Evolutionary conservation across 768 basidiomycete genomes (phyloP).

Genomic region (Lentinula aciculospora): DNA sequence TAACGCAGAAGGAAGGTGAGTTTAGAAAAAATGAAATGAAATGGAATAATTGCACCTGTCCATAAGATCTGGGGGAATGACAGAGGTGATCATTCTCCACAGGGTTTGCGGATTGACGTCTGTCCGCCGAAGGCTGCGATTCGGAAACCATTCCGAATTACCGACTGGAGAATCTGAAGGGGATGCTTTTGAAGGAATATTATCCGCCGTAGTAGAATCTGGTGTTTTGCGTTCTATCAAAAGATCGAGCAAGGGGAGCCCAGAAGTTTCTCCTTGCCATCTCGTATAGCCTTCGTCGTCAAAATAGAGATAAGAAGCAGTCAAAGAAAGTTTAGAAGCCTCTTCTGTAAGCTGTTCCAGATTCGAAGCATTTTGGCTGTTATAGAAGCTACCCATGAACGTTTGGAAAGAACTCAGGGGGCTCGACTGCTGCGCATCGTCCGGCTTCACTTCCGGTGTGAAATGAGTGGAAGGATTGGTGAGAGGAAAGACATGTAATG

Average conservation of each 20-base stretch:
- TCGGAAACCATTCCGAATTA: constrained; percentile 73
- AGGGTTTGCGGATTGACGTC: constrained; percentile 83
- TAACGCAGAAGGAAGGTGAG: constrained; percentile 5
- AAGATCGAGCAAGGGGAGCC: constrained; percentile 81
- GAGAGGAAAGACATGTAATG: constrained; percentile 67
- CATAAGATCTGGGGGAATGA: constrained; percentile 88
- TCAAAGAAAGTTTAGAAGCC: constrained; percentile 55
- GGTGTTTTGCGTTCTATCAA: constrained; percentile 66
- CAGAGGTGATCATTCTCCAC: constrained; percentile 84
- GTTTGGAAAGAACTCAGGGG: constrained; percentile 35
- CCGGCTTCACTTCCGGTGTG: constrained; percentile 35
- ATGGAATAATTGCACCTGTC: constrained; percentile 58
- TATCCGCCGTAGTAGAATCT: constrained; percentile 18
- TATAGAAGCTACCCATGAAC: constrained; percentile 29
- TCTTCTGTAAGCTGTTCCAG: constrained; percentile 52
- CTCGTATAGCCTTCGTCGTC: constrained; percentile 85
- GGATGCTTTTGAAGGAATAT: background rate
- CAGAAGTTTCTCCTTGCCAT: constrained; percentile 93
- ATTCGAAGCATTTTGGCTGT: constrained; percentile 12
- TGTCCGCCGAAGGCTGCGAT: constrained; percentile 65
- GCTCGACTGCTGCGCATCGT: constrained; percentile 40
- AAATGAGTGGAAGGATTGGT: constrained; percentile 81
- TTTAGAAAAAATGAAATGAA: constrained; percentile 6
- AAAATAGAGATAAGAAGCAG: constrained; percentile 79
- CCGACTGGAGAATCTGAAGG: constrained; percentile 26